Base-by-base conservation (phyloP, 345 rosid species). In the Eucalyptus cloeziana region DNA sequence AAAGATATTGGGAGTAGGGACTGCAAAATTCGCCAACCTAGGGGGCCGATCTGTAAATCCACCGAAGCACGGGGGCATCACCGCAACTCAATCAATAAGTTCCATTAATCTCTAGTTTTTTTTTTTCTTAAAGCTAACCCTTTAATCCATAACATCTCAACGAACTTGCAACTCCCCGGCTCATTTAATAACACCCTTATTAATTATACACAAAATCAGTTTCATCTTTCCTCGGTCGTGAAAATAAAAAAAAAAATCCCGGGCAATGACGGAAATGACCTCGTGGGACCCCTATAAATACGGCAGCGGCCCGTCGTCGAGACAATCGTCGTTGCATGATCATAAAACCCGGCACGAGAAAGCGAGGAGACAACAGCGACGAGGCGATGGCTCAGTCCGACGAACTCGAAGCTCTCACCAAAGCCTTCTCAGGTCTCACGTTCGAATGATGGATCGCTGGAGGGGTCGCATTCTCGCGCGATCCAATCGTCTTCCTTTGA, bases 351-450 rank as follows among this genome's bases (percentile, higher is more conserved):
- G 56, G 47, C 17, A 58, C 21, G 50, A 67, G 31, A 49, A 64
- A 21, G 76, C 62, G 45, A 22, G 13, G 33, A 58, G 31, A 64
- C 52, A n/a, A 19, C 69, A 27, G 15, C 3, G 69, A 30, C 8
- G 69, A 69, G 76, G 47, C 85, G 86, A 97, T 96, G 99, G 96
- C 95, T 89, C 91, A 89, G n/a, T 88, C 94, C n/a, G 87, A 87
- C 27, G 94, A 90, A 5, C 10, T 93, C 86, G 94, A 94, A 90
- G 90, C 94, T 89, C 93, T 98, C 89, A 44, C 88, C 88, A 92
- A 90, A 76, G 97, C 98, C 31, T 93, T 97, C 92, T 92, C 98
- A 93, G 99, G 99, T 97, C 89, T 58, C 49, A 19, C 43, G 27
- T 19, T 71, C 83, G 44, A 19, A 37, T 24, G 83, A 37, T 71